phyloP scores from a whole-genome alignment of 768 basidiomycete species.

The Boletus pseudopeckii region DNA sequence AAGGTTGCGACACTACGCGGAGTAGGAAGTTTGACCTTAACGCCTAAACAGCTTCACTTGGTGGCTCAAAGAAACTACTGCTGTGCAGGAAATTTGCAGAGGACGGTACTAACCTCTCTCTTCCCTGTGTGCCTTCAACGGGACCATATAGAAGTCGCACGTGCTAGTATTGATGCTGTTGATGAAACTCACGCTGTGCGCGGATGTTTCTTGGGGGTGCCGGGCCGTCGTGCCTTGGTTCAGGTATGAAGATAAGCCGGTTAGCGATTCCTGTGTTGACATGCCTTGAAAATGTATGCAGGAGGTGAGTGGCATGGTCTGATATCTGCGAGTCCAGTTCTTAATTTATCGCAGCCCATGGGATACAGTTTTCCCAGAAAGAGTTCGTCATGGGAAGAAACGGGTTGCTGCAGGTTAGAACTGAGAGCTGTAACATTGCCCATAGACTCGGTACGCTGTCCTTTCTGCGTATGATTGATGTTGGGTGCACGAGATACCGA shows the following conservation, averaged over 20 bases:
- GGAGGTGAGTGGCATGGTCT: background rate
- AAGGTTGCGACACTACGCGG: background rate
- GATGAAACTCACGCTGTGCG: background rate
- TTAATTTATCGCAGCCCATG: background rate
- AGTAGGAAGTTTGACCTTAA: background rate
- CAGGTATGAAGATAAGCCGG: background rate
- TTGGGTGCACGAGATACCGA: background rate
- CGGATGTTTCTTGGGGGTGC: background rate
- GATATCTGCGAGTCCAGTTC: background rate
- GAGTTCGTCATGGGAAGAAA: background rate
- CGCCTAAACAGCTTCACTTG: background rate
- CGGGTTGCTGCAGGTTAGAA: background rate
- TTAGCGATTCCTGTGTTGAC: background rate
- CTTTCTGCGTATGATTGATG: background rate
- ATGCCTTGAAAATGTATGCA: background rate
- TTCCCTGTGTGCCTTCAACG: background rate
- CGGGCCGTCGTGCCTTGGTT: background rate
- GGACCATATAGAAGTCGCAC: background rate
- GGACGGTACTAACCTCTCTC: background rate
- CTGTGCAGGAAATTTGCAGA: background rate
- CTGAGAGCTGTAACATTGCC: background rate
- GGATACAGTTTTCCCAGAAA: background rate
- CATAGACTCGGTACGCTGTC: background rate
- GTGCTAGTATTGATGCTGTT: background rate
- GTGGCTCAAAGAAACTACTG: background rate